Conservation (phyloP, 176 grass and related monocot species). For the Thalia dealbata region DNA sequence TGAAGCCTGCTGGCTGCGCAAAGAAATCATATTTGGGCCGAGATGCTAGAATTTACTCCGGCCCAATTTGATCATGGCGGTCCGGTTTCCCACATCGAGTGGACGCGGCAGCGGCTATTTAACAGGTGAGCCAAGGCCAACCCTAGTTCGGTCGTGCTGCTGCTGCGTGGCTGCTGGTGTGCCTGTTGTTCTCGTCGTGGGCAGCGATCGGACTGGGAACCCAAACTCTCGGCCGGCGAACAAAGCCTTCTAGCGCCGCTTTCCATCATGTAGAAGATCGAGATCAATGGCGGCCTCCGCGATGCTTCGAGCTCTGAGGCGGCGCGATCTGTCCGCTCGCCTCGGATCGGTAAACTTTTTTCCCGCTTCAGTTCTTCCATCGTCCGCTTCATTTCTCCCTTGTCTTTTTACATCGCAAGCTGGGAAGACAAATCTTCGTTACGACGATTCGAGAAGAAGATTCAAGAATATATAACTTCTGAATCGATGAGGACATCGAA, state of each 20-base stretch:
- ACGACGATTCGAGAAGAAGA: too few relatives aligned
- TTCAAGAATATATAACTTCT: too few relatives aligned
- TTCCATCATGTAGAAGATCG: not conserved
- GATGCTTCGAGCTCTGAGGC: conserved; percentile 44
- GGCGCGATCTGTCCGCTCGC: conserved; percentile 34
- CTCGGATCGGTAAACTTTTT: conserved; percentile 43
- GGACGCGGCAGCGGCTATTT: not conserved
- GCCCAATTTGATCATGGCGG: too few relatives aligned
- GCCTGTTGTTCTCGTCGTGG: not conserved
- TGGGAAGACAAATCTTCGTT: too few relatives aligned
- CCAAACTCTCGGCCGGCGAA: not conserved
- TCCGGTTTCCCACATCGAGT: not conserved
- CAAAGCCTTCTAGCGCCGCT: too few relatives aligned
- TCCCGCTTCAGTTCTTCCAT: not conserved
- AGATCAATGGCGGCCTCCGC: conserved; percentile 62
- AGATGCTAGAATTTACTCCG: too few relatives aligned
- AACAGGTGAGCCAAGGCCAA: not conserved
- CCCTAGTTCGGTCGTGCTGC: not conserved
- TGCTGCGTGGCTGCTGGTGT: not conserved
- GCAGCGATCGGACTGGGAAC: not conserved
- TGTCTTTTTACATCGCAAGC: too few relatives aligned
- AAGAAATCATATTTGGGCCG: too few relatives aligned
- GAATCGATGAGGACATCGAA: too few relatives aligned
- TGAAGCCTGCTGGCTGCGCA: too few relatives aligned
- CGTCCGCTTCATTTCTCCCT: too few relatives aligned